A percentile compares a stretch with the other conserved stretches of the same genome.
These are phyloP conservation scores for Triadica sebifera DNA, from an alignment of 345 rosid species.

Conservation along the genomic window DNA sequence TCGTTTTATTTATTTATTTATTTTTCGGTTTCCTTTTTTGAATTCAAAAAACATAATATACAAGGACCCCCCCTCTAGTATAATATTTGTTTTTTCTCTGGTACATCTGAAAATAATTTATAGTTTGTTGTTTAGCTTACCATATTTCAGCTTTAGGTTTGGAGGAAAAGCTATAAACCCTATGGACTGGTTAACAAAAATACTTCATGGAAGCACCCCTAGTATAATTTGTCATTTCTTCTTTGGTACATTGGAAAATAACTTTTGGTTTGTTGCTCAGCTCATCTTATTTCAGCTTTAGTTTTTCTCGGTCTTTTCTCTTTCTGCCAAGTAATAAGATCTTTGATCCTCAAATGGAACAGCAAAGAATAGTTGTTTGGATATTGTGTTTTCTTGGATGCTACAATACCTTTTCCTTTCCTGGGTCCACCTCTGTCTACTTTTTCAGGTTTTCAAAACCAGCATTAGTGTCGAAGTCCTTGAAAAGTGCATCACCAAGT, in stretches of 20 bases:
- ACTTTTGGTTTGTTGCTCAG: slow-evolving; percentile 11
- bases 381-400: not conserved
- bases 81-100: not conserved
- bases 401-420: not conserved
- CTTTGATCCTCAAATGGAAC: not conserved
- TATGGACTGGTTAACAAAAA: no score
- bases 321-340: not conserved
- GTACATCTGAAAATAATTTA: not conserved
- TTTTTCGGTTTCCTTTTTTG: no score
- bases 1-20: no score
- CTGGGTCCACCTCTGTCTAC: not conserved
- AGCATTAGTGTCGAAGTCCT: slow-evolving; percentile 27
- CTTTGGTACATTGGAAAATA: not conserved
- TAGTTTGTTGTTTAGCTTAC: not conserved
- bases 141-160: no score
- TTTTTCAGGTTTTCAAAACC: slow-evolving; percentile 31
- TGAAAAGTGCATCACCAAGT: slow-evolving; percentile 30
- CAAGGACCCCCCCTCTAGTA: no score
- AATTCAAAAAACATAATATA: no score
- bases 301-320: not conserved
- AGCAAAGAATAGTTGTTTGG: not conserved
- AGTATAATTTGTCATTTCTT: not conserved
- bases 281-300: not conserved
- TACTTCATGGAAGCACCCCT: no score
- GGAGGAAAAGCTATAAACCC: no score